Conservation (phyloP, 352 stramenopile genomes). For the Pythium apleroticum region DNA sequence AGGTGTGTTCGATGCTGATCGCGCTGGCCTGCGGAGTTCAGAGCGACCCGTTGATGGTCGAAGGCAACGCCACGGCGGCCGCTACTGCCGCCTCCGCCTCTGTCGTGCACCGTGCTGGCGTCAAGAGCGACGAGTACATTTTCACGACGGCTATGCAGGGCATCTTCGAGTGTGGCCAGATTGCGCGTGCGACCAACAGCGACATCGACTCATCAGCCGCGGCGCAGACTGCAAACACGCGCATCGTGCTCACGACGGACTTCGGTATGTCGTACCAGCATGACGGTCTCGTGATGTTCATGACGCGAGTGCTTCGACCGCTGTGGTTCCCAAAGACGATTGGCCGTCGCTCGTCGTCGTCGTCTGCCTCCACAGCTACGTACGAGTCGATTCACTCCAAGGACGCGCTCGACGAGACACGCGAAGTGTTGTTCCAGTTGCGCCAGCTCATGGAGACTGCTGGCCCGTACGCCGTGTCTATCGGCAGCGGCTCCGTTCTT, state of each 20-base stretch:
- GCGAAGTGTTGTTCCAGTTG: slow-evolving; percentile 82
- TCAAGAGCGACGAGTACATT: slow-evolving; percentile 82
- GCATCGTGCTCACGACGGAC: slow-evolving; percentile 84
- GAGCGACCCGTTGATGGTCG: slow-evolving; percentile 66
- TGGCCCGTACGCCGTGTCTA: slow-evolving; percentile 73
- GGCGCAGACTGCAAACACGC: slow-evolving; percentile 38
- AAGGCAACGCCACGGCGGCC: slow-evolving; percentile 40
- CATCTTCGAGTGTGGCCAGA: slow-evolving; percentile 83
- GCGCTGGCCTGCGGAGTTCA: slow-evolving; percentile 82
- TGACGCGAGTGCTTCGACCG: slow-evolving; percentile 75
- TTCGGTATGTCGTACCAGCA: slow-evolving; percentile 89
- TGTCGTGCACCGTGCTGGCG: slow-evolving; percentile 40
- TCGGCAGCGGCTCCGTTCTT: slow-evolving; percentile 55
- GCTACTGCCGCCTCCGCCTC: slow-evolving; percentile 36
- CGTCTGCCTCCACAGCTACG: slow-evolving; percentile 32
- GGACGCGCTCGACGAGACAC: slow-evolving; percentile 67
- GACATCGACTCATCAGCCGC: slow-evolving; percentile 32
- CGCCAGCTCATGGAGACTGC: slow-evolving; percentile 80
- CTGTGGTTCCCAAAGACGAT: slow-evolving; percentile 70
- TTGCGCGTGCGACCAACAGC: slow-evolving; percentile 14
- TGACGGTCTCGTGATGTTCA: slow-evolving; percentile 78
- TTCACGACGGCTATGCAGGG: slow-evolving; percentile 73
- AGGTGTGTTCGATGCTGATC: slow-evolving; percentile 90
- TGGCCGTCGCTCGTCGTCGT: slow-evolving; percentile 40
- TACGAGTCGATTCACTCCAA: slow-evolving; percentile 47